Evolutionary conservation across 257 asterid species (phyloP), one percentile per base, ranked within the genome.

Genomic region (Gentiana dahurica): DNA sequence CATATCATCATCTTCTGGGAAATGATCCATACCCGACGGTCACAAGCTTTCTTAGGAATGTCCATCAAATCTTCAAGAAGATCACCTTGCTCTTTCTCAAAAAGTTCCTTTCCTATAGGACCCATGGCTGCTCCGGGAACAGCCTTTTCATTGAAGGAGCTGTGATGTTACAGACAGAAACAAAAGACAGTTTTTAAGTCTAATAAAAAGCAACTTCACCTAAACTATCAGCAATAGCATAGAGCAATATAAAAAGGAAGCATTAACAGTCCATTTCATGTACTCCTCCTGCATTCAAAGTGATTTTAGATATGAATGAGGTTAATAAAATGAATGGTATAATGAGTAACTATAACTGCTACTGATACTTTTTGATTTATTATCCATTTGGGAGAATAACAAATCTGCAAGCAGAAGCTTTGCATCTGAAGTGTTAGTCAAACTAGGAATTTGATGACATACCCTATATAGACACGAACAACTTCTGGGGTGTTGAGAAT

Each of bases 1-100:
- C 5, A 3, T 41, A 4, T 41, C 9, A 41, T 1, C 6, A 41
- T 41, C 9, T 10, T 41, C 9, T 41, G 46, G 0, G 11, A 41
- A 41, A 39, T 0, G 9, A 41, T 65, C 77, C 46, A 56, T 73
- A 91, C 98, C 87, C 84, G 75, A 10, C 95, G 95, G 64, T 91
- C 98, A 58, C 97, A 87, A 59, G 97, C 93, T 66, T 87, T 91
- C 77, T 88, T 91, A 34, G 98, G 98, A 61, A 91, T 85, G 60
- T 91, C 97, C 60, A 81, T 87, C 73, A 91, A 71, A 72, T 91
- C 98, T 41, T 70, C 73, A 32, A 91, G 87, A 36, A 91, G 95
- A 67, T 91, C 95, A 32, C 88, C 95, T 75, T 91, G 98, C 67
- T 91, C 98, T 72, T 78, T 87, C 74, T 91, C 97, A 53, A 87